Evolutionary conservation across 176 grass and related monocot species (phyloP).

Genomic region (Hsuehochloa calcarea): DNA sequence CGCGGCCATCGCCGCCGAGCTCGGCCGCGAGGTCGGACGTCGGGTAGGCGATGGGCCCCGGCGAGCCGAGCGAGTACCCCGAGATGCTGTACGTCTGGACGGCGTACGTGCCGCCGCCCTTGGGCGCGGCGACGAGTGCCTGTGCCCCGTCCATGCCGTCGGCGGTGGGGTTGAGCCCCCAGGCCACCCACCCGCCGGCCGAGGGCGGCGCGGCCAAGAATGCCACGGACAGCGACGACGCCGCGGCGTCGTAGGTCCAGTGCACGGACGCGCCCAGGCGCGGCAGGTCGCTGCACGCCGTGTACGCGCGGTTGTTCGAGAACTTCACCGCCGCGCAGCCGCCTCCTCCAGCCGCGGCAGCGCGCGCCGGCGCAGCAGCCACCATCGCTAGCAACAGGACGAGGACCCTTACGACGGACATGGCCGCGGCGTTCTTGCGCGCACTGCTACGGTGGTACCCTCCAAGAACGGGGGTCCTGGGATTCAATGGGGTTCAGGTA

Average conservation of each 20-base stretch:
- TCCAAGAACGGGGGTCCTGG: neutral
- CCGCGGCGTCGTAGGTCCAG: slow-evolving; percentile 58
- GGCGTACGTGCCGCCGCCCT: slow-evolving; percentile 27
- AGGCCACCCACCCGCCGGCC: slow-evolving; percentile 55
- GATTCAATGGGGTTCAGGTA: neutral
- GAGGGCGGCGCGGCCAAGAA: slow-evolving; percentile 47
- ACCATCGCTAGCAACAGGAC: neutral
- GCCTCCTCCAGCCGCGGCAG: neutral
- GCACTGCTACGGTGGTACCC: too few relatives aligned
- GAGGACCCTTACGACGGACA: slow-evolving; percentile 11
- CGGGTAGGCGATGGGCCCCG: slow-evolving; percentile 17
- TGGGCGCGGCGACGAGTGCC: slow-evolving; percentile 57
- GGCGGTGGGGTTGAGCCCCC: slow-evolving; percentile 57
- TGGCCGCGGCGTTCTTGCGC: neutral
- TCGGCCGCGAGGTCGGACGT: slow-evolving; percentile 52
- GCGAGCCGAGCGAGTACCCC: neutral
- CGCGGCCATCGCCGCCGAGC: slow-evolving; percentile 39
- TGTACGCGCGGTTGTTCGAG: slow-evolving; percentile 43
- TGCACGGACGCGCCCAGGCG: slow-evolving; percentile 60
- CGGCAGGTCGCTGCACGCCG: slow-evolving; percentile 57
- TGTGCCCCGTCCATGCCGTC: slow-evolving; percentile 45
- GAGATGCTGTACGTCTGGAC: slow-evolving; percentile 55
- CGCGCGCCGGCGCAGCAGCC: neutral
- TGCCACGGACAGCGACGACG: slow-evolving; percentile 44
- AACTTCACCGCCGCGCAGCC: slow-evolving; percentile 45